phyloP scores from a whole-genome alignment of 179 eudicot genomes.

The Spergularia azorica region DNA sequence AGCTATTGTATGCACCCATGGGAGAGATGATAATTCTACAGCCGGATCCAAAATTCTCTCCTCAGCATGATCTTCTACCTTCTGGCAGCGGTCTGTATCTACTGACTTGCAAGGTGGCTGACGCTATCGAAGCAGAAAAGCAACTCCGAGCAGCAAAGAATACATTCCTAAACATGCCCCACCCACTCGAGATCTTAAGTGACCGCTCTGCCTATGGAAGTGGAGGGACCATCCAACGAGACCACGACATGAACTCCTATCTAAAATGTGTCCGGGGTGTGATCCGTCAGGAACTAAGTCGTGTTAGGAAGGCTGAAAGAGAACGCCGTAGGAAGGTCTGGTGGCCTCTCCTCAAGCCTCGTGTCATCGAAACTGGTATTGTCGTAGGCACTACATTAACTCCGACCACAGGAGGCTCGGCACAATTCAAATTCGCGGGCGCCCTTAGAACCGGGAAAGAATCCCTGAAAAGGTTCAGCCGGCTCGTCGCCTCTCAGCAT shows the following conservation, averaged over 20 bases:
- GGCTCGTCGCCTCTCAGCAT: slow-evolving; percentile 79
- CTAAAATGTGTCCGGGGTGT: slow-evolving; percentile 56
- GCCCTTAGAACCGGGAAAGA: slow-evolving; percentile 54
- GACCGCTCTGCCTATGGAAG: slow-evolving; percentile 87
- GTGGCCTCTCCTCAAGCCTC: slow-evolving; percentile 72
- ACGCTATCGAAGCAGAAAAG: slow-evolving; percentile 50
- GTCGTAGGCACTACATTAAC: slow-evolving; percentile 34
- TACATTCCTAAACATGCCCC: slow-evolving; percentile 76
- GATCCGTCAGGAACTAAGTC: slow-evolving; percentile 67
- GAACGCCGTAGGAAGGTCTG: slow-evolving; percentile 51
- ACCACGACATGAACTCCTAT: slow-evolving; percentile 88
- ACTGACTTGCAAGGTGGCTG: slow-evolving; percentile 38
- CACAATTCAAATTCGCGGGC: slow-evolving; percentile 49
- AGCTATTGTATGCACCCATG: slow-evolving; percentile 78
- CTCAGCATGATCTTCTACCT: slow-evolving; percentile 82
- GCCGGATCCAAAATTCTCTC: slow-evolving; percentile 79
- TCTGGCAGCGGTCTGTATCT: slow-evolving; percentile 78
- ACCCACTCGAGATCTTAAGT: slow-evolving; percentile 88
- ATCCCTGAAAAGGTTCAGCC: slow-evolving; percentile 63
- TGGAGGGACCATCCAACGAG: slow-evolving; percentile 73
- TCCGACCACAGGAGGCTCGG: slow-evolving; percentile 28
- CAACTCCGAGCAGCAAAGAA: slow-evolving; percentile 61
- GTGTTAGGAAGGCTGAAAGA: slow-evolving; percentile 51
- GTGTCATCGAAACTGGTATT: slow-evolving; percentile 33
- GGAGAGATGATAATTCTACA: slow-evolving; percentile 87